A percentile compares a stretch with the other conserved stretches of the same genome.
Conservation (phyloP, 345 rosid genomes). For the Kandelia obovata region DNA sequence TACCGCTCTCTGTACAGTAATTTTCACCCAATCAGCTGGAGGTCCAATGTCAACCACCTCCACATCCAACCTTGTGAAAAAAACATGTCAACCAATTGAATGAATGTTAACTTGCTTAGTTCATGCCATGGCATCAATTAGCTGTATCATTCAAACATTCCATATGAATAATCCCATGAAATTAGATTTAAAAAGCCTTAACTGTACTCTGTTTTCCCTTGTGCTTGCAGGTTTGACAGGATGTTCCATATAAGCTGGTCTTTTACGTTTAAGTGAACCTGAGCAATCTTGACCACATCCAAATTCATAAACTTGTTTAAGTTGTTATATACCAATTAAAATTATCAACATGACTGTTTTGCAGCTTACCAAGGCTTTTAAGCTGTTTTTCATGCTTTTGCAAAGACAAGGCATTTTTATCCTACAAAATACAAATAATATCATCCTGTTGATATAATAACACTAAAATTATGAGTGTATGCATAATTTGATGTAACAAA, state of each 20-base stretch:
- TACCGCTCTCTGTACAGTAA: constrained; percentile 64
- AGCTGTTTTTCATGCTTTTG: constrained; percentile 61
- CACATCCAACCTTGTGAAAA: constrained; percentile 44
- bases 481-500: constrained; percentile 8
- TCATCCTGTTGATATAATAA: background rate
- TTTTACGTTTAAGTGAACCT: constrained; percentile 84
- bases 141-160: background rate
- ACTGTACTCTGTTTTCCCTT: constrained; percentile 60
- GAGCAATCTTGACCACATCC: constrained; percentile 5
- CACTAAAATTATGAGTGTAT: too few species aligned
- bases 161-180: constrained; percentile 3
- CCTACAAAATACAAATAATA: constrained; percentile 33
- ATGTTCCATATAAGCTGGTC: constrained; percentile 38
- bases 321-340: background rate
- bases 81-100: background rate
- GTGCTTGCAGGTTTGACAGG: constrained; percentile 41
- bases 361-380: constrained; percentile 51
- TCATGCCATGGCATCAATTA: background rate
- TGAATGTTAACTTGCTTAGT: background rate
- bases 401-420: constrained; percentile 36
- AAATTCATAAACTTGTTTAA: constrained; percentile 4
- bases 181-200: constrained; percentile 28
- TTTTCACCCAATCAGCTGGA: constrained; percentile 76
- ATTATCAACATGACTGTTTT: constrained; percentile 12
- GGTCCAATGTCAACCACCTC: constrained; percentile 54